Percentiles rank a stretch among this genome's conserved stretches.
Conservation (phyloP, 2,329 filamentous ascomycete genomes). For the Monosporascus sp. region DNA sequence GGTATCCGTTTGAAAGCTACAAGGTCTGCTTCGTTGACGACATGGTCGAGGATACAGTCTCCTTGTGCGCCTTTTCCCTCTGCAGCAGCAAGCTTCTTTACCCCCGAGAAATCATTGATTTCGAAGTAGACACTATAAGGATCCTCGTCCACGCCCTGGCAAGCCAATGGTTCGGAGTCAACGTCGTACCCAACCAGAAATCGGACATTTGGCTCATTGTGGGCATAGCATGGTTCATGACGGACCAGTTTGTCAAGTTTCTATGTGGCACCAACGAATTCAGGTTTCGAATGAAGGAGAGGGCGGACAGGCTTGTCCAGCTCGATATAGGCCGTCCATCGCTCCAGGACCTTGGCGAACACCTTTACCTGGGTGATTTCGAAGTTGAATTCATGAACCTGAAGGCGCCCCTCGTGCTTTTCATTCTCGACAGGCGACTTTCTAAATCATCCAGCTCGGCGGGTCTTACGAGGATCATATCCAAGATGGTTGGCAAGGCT, state of each 20-base stretch:
- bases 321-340: slow-evolving; percentile 78
- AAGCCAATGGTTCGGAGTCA: slow-evolving; percentile 90
- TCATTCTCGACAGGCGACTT: slow-evolving; percentile 86
- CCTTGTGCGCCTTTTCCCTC: slow-evolving; percentile 78
- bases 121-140: slow-evolving; percentile 74
- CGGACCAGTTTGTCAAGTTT: slow-evolving; percentile 84
- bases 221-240: slow-evolving; percentile 91
- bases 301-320: slow-evolving; percentile 76
- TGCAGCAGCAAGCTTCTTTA: slow-evolving; percentile 84
- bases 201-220: slow-evolving; percentile 84
- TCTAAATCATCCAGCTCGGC: slow-evolving; percentile 81
- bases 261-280: slow-evolving; percentile 95
- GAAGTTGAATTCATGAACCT: slow-evolving; percentile 85
- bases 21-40: slow-evolving; percentile 95
- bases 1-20: slow-evolving; percentile 88
- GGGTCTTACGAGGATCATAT: slow-evolving; percentile 80
- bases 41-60: slow-evolving; percentile 65
- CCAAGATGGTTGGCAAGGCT: slow-evolving; percentile 77
- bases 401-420: slow-evolving; percentile 86
- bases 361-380: slow-evolving; percentile 74
- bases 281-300: slow-evolving; percentile 78
- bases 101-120: slow-evolving; percentile 78
- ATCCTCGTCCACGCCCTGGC: slow-evolving; percentile 78
- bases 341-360: slow-evolving; percentile 71
- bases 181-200: slow-evolving; percentile 76